Evolutionary conservation across 2,329 filamentous ascomycete species (phyloP), one percentile per base, ranked within the genome.

Genomic region (Colletotrichum orbiculare): DNA sequence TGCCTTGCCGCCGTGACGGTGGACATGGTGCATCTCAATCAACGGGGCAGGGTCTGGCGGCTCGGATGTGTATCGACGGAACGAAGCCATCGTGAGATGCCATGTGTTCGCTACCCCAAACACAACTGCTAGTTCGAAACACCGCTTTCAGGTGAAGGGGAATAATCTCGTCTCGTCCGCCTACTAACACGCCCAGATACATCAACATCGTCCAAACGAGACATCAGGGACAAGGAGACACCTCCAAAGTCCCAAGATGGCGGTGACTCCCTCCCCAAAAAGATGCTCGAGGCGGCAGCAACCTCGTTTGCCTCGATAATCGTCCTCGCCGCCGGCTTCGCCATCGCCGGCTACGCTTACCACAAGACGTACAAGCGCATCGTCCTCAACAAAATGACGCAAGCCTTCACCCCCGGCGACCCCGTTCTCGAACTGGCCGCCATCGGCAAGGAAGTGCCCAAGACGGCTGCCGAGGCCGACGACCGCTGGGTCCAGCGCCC

Each of bases 371-470:
- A 99, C 86, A 99, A 99, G 80, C 85, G 90, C 78, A 80, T 97
- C 60, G 93, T 98, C 35, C 82, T 98, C n/a, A 81, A 89, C 69
- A 99, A 99, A 79, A 98, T 99, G 84, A 88, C 92, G 69, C 91
- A 91, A 71, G 96, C 96, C 33, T 99, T 99, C 77, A 85, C 91
- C 63, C 94, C 94, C 1, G 96, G 96, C 10, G 96, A 99, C 75
- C 94, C 94, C 1, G 93, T 95, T 34, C 87, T 95, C 15, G 94
- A 92, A 62, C 81, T 97, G 49, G 93, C 93, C 2, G 90, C 91
- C 34, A 81, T 85, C 66, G 86, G 80, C 69, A 90, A 85, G 73
- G 83, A 85, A 69, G 79, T 83, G 57, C 86, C 82, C 10, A 79
- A 79, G 50, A 74, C 78, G 25, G 72, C 77, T 48, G 79, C 75